Conservation (phyloP, 345 rosid genomes). For the Angophora floribunda region DNA sequence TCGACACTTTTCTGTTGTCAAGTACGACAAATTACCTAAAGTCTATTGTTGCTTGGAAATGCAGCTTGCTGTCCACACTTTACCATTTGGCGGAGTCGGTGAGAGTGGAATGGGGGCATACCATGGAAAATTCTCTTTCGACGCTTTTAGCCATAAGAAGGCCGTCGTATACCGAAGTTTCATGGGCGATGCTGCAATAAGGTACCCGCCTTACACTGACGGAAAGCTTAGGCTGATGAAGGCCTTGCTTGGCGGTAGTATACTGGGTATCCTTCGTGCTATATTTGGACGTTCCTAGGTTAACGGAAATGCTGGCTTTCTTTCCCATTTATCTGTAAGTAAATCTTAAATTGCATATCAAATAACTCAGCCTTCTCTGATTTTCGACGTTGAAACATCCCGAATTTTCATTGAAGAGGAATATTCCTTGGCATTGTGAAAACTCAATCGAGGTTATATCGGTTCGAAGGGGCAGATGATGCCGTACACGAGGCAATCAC, state of each 20-base stretch:
- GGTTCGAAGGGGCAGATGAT: neutral
- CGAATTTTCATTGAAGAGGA: neutral
- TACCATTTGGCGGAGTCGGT: conserved; percentile 97
- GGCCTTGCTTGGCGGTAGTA: conserved; percentile 42
- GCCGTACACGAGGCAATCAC: neutral
- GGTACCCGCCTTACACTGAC: conserved; percentile 80
- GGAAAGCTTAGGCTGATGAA: conserved; percentile 51
- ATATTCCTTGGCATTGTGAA: neutral
- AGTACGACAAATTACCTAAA: neutral
- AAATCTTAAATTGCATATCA: neutral
- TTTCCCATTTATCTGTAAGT: neutral
- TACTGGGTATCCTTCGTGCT: conserved; percentile 39
- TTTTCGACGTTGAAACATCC: neutral
- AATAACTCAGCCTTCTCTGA: neutral
- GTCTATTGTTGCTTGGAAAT: neutral
- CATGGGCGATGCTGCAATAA: conserved; percentile 39
- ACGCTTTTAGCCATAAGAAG: conserved; percentile 92
- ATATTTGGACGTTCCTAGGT: conserved; percentile 34
- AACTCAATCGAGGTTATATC: neutral
- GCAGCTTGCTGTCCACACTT: conserved; percentile 55
- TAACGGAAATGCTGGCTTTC: neutral
- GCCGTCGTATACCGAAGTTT: conserved; percentile 71
- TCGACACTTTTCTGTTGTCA: neutral
- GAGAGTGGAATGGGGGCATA: conserved; percentile 90
- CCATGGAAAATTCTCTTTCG: conserved; percentile 96